Conservation (phyloP, 805 yeast genomes). For the Sungouiella thailandica region DNA sequence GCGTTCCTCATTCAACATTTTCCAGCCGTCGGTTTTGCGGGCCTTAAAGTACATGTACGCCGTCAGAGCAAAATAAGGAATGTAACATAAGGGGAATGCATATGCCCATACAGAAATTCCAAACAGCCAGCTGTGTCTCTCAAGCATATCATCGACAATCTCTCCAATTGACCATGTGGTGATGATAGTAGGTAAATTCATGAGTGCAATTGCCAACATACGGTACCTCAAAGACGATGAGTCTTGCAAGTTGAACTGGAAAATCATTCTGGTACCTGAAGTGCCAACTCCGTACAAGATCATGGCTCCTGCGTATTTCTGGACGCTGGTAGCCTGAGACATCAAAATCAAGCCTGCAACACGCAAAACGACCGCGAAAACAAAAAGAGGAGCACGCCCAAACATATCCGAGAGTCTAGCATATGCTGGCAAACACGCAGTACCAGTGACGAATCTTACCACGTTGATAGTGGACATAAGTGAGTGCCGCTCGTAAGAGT, state of each 20-base stretch:
- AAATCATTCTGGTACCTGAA: conserved; percentile 14
- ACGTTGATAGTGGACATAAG: conserved; percentile 52
- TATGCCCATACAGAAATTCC: neutral
- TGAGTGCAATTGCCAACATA: conserved; percentile 12
- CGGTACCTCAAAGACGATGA: conserved; percentile 16
- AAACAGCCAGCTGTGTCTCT: conserved; percentile 13
- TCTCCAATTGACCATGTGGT: conserved; percentile 19
- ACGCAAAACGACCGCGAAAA: conserved; percentile 47
- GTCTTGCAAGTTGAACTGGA: conserved; percentile 15
- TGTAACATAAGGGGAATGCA: conserved; percentile 3
- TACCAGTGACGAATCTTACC: conserved; percentile 51
- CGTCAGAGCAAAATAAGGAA: conserved; percentile 14
- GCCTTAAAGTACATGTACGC: conserved; percentile 15
- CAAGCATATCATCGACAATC: conserved; percentile 11
- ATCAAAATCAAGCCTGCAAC: conserved; percentile 56
- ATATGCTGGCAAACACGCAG: conserved; percentile 55
- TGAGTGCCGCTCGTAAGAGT: conserved; percentile 48
- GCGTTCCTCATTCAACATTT: conserved; percentile 4
- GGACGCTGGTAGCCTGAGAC: conserved; percentile 50
- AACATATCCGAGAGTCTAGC: conserved; percentile 59
- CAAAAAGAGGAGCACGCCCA: conserved; percentile 49
- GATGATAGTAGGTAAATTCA: conserved; percentile 16
- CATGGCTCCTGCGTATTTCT: conserved; percentile 57
- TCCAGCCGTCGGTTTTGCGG: conserved; percentile 15
- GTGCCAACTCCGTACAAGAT: conserved; percentile 24